These are phyloP conservation scores for Marchantia polymorpha DNA, from an alignment of 225 moss, liverwort and hornwort genomes.

Conservation along the genomic window DNA sequence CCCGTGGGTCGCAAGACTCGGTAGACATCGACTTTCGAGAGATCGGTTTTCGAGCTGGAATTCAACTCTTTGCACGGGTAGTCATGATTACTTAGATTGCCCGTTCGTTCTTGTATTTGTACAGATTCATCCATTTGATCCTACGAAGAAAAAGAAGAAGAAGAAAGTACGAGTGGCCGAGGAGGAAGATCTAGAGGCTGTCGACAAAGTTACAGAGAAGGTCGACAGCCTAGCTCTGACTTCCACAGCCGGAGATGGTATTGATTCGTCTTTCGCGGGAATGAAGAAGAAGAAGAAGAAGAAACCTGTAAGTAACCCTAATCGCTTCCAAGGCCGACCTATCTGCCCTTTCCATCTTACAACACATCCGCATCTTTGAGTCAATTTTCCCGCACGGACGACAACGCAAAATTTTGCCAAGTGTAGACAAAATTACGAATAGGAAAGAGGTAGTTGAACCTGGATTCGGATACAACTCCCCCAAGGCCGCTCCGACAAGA, in stretches of 20 bases:
- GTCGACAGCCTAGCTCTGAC: slow-evolving; percentile 39
- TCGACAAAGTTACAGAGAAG: slow-evolving; percentile 55
- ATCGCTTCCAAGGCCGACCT: too few relatives aligned
- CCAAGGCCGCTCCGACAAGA: slow-evolving; percentile 16
- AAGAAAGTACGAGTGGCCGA: slow-evolving; percentile 77
- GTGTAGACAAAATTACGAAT: slow-evolving; percentile 33
- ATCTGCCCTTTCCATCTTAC: too few relatives aligned
- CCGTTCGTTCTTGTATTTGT: slow-evolving; percentile 5
- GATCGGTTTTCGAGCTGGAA: not conserved
- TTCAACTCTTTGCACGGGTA: not conserved
- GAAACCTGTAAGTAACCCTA: slow-evolving; percentile 55
- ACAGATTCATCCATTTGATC: slow-evolving; percentile 77
- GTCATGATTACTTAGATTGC: not conserved
- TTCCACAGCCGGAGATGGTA: slow-evolving; percentile 44
- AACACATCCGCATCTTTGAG: too few relatives aligned
- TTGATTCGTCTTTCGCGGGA: slow-evolving; percentile 65
- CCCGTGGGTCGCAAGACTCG: not conserved
- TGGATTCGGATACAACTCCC: slow-evolving; percentile 5
- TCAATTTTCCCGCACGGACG: too few relatives aligned
- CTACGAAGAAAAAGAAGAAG: slow-evolving; percentile 94
- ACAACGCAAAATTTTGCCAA: slow-evolving; percentile 17
- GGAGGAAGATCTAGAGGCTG: slow-evolving; percentile 66
- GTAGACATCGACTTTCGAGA: not conserved
- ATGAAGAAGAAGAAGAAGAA: slow-evolving; percentile 94
- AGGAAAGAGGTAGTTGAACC: slow-evolving; percentile 32